Base-by-base conservation (phyloP, 2,329 filamentous ascomycete genomes). In the Fusarium coicis region DNA sequence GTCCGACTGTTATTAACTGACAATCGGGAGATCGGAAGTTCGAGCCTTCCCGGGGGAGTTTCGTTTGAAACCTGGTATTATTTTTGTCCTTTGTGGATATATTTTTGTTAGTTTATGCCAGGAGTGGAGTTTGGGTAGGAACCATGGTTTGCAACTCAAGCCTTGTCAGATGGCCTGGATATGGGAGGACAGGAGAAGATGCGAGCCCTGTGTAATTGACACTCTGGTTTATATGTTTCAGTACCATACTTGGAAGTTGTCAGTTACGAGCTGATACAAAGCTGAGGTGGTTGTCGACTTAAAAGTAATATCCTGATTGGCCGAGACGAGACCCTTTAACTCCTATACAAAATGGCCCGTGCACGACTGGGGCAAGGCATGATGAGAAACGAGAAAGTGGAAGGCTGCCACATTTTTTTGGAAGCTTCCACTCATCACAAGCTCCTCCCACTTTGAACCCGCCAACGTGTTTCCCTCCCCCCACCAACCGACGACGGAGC, bases 391-490 rank as follows among this genome's bases (percentile, higher is more conserved):
- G 46, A 63, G 61, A 60, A 63, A 64, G 49, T 36, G 34, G 57
- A 81, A 85, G 84, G 84, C 84, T 84, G 81, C 83, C 83, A 83
- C 82, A 85, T 83, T 85, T 86, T 53, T 86, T 85, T 84, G 76
- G 84, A 83, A 85, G 84, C 84, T 85, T 77, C 80, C 73, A 77
- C 75, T 80, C 74, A 77, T 68, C 78, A 83, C 82, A 79, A 53
- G 78, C 73, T 77, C 73, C 68, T 78, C 79, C 78, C 75, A 76
- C 75, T 68, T 73, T 63, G 73, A 75, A 73, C 68, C 73, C 74
- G 75, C 74, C 78, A 78, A 75, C 76, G 59, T 71, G 61, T 67
- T 61, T 63, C 56, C 69, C 73, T 63, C 37, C 72, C 73, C 67
- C 70, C 59, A 65, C 61, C 55, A 58, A 52, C 47, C 63, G 52